Base-by-base conservation (phyloP, 129 eudicot genomes). In the Calendula officinalis region DNA sequence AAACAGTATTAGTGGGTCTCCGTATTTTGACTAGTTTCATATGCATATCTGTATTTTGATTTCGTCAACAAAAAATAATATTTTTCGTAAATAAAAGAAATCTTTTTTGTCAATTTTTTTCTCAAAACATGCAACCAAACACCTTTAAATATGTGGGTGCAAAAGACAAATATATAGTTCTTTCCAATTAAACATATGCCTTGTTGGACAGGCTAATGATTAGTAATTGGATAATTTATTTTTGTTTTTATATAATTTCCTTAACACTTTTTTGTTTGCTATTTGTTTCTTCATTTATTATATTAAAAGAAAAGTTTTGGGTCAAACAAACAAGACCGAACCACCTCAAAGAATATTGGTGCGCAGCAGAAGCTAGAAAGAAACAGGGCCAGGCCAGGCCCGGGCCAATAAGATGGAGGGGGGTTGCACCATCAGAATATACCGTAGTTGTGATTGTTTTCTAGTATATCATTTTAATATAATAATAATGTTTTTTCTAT, bases 401-500 rank as follows among this genome's bases (percentile, higher is more conserved):
- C n/a, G 32, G 43, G 72, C 33, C 56, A 13, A 10, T 55, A 3
- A 39, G 10, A 53, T 39, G 71, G 48, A 54, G n/a, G 30, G 51
- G 41, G 60, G 71, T 55, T 73, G 67, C 78, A 65, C 72, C 78
- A 30, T 73, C 66, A 56, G 72, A 73, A 73, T 73, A 73, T 73
- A 13, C 61, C 13, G 4, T 57, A n/a, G 77, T 63, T 72, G 71
- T 35, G 59, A 72, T 45, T 54, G 65, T 56, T 63, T 62, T 62
- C 11, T 37, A 38, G 32, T 22, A 35, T 58, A 57, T 54, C 30
- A 22, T 22, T 22, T 22, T 22, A 22, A 22, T 0, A 22, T 22
- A 22, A 22, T 22, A 2, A 22, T 22, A 22, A 0, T 22, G 1
- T 2, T 22, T 22, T 22, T 22, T 22, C 2, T 2, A 22, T 22